These are phyloP conservation scores for Phialocephala sp. DNA, from an alignment of 2,329 filamentous ascomycete species.

Conservation along the genomic window DNA sequence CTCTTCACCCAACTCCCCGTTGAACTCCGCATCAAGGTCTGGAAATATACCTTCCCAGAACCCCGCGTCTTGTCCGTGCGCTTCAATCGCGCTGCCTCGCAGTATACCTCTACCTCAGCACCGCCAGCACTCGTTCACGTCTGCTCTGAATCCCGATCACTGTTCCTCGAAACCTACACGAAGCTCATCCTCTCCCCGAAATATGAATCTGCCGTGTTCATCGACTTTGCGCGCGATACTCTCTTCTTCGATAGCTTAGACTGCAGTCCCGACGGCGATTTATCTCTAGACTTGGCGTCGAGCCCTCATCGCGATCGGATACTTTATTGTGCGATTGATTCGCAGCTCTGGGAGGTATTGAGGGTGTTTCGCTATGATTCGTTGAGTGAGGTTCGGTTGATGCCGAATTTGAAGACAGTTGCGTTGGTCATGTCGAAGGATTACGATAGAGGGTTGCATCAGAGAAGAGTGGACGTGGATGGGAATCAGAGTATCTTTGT, in stretches of 20 bases:
- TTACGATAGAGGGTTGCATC: constrained; percentile 17
- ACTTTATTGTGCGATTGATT: constrained; percentile 34
- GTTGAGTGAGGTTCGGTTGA: constrained; percentile 33
- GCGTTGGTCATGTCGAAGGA: constrained; percentile 36
- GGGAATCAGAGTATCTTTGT: constrained; percentile 22
- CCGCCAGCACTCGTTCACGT: constrained; percentile 30
- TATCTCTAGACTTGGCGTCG: constrained; percentile 34
- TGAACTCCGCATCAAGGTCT: constrained; percentile 40
- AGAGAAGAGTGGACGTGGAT: constrained; percentile 19
- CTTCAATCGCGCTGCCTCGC: constrained; percentile 29
- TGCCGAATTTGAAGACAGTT: constrained; percentile 34
- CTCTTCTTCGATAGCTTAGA: constrained; percentile 39
- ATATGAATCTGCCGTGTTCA: constrained; percentile 34
- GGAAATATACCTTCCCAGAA: constrained; percentile 29
- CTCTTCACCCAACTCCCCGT: constrained; percentile 35
- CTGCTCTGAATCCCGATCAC: constrained; percentile 34
- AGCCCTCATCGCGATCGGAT: constrained; percentile 34
- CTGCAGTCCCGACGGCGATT: constrained; percentile 38
- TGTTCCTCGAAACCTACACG: constrained; percentile 34
- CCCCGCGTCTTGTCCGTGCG: constrained; percentile 34
- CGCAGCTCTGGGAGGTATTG: constrained; percentile 39
- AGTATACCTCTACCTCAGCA: constrained; percentile 28
- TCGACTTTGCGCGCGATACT: constrained; percentile 37
- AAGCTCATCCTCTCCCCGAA: constrained; percentile 34
- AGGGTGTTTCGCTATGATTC: constrained; percentile 34